Conservation (phyloP, 257 asterid genomes). For the Leptodermis oblonga region DNA sequence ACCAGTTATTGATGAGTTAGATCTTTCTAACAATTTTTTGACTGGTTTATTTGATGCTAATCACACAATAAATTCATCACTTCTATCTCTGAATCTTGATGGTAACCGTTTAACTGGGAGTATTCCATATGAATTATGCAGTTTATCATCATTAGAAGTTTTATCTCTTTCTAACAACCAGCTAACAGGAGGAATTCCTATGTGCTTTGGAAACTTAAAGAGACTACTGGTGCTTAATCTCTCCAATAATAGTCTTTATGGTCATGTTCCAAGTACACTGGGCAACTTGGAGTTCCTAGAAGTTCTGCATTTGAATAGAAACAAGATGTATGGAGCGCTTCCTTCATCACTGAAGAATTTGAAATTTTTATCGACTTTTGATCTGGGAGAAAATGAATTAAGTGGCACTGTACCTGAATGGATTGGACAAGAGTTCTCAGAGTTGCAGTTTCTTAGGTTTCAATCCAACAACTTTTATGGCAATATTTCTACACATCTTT, state of each 20-base stretch:
- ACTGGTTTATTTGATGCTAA: not conserved
- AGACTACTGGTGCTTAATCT: not conserved
- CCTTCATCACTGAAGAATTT: not conserved
- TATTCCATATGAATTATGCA: not conserved
- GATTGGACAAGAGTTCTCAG: constrained; percentile 18
- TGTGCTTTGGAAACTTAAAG: constrained; percentile 8
- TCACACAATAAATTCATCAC: not conserved
- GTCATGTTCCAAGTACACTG: constrained; percentile 22
- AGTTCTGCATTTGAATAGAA: constrained; percentile 19
- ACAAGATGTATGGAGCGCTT: constrained; percentile 11
- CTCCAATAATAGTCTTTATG: constrained; percentile 16
- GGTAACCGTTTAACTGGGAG: not conserved
- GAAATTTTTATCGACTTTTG: not conserved
- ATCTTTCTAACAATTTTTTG: constrained; percentile 19
- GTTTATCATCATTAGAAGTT: not conserved
- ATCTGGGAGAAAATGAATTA: not conserved
- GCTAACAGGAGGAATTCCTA: not conserved
- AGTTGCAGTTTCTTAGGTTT: constrained; percentile 16
- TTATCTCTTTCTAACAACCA: constrained; percentile 5
- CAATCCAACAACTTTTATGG: constrained; percentile 24
- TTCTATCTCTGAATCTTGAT: not conserved
- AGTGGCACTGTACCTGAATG: constrained; percentile 19
- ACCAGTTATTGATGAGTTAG: constrained; percentile 1
- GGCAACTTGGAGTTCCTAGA: constrained; percentile 15
- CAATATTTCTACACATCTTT: constrained; percentile 17